A percentile compares a stretch with the other conserved stretches of the same genome.
These are phyloP conservation scores for Solanum chiquidenum DNA, from an alignment of 257 asterid species.

Conservation along the genomic window DNA sequence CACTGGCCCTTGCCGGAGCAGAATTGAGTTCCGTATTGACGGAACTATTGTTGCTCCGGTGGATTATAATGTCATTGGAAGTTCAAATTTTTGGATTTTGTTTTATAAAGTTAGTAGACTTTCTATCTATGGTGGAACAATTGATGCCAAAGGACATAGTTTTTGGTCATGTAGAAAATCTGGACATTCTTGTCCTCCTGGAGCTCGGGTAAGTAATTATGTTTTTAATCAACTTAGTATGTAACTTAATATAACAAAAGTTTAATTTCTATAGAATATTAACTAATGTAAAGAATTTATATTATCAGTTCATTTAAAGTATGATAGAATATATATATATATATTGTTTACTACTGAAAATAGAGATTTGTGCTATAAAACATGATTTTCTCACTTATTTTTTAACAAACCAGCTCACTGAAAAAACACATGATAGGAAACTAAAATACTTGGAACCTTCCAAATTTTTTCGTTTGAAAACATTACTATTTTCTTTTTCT, in stretches of 20 bases:
- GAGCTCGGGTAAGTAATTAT: constrained; percentile 44
- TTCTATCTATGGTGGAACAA: constrained; percentile 43
- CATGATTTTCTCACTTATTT: too few species aligned
- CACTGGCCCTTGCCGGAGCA: constrained; percentile 52
- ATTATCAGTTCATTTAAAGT: not conserved
- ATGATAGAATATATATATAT: not conserved
- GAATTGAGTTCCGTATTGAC: constrained; percentile 31
- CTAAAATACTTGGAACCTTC: too few species aligned
- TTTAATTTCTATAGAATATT: too few species aligned
- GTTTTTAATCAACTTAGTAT: not conserved
- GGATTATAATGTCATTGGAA: constrained; percentile 29
- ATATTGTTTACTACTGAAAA: too few species aligned
- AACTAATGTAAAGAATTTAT: not conserved
- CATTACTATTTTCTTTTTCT: too few species aligned
- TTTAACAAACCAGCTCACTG: not conserved
- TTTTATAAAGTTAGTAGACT: constrained; percentile 50
- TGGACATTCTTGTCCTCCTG: constrained; percentile 34
- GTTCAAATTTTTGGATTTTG: constrained; percentile 49
- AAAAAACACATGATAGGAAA: not conserved
- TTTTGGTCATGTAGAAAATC: constrained; percentile 50
- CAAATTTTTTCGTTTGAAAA: not conserved
- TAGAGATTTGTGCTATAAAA: too few species aligned
- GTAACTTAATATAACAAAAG: too few species aligned
- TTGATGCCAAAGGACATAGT: constrained; percentile 54
- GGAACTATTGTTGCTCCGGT: constrained; percentile 62